A percentile compares a stretch with the other conserved stretches of the same genome.
These are phyloP conservation scores for Skeletonema grethae DNA, from an alignment of 108 stramenopile genomes.

Conservation along the genomic window DNA sequence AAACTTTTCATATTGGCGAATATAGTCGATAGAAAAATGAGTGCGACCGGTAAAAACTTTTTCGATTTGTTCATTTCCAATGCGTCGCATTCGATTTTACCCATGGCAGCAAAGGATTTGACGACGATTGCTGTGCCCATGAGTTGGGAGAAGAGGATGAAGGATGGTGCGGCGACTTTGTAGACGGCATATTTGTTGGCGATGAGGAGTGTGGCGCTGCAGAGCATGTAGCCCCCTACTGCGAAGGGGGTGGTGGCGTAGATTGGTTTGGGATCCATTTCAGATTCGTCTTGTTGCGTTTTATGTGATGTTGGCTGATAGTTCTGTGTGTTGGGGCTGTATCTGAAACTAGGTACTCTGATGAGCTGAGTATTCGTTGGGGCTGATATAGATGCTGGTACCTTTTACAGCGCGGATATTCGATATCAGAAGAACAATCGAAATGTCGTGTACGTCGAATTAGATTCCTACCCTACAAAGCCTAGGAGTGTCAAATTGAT, in stretches of 20 bases:
- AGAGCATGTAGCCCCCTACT: slow-evolving; percentile 64
- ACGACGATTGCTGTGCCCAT: slow-evolving; percentile 50
- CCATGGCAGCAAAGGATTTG: slow-evolving; percentile 31
- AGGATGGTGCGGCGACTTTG: slow-evolving; percentile 54
- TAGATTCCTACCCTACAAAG: no score
- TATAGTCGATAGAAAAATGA: slow-evolving; percentile 52
- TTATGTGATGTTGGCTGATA: background rate
- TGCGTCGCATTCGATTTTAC: slow-evolving; percentile 48
- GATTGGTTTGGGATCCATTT: slow-evolving; percentile 27
- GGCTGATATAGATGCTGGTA: no score
- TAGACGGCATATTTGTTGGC: slow-evolving; percentile 70
- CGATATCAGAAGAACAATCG: no score
- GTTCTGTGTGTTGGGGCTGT: no score
- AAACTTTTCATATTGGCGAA: slow-evolving; percentile 54
- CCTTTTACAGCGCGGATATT: no score
- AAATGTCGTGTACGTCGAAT: no score
- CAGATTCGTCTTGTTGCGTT: background rate
- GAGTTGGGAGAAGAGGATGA: slow-evolving; percentile 56
- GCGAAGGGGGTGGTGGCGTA: slow-evolving; percentile 53
- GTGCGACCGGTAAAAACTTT: slow-evolving; percentile 51
- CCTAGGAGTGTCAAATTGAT: no score
- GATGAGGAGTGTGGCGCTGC: slow-evolving; percentile 65
- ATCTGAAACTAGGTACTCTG: no score
- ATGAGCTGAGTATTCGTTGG: no score
- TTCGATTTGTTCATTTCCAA: slow-evolving; percentile 33